Evolutionary conservation across 306 rosid species (phyloP).

Genomic region (Lathyrus oleraceus): DNA sequence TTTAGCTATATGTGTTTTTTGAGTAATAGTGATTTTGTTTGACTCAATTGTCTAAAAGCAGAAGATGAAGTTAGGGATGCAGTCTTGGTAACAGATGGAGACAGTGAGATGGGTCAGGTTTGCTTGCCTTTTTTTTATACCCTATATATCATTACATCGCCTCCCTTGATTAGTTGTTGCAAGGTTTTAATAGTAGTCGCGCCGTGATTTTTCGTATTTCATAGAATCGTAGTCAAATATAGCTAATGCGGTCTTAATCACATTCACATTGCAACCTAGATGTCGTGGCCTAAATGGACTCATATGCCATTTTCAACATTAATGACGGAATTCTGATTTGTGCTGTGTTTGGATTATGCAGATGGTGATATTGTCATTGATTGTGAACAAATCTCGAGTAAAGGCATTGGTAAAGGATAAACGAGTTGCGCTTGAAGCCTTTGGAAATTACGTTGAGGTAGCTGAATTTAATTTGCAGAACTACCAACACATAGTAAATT

Average conservation of each 20-base stretch:
- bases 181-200: not conserved
- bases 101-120: slow-evolving; percentile 95
- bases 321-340: slow-evolving; percentile 36
- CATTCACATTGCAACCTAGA: not conserved
- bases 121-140: slow-evolving; percentile 35
- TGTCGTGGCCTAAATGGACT: not conserved
- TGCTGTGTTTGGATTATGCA: slow-evolving; percentile 52
- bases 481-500: not conserved
- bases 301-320: not conserved
- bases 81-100: slow-evolving; percentile 84
- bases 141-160: not conserved
- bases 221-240: not conserved
- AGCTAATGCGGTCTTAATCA: not conserved
- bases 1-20: not conserved
- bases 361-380: slow-evolving; percentile 91
- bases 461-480: slow-evolving; percentile 36
- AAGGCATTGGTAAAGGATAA: slow-evolving; percentile 88
- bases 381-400: slow-evolving; percentile 73
- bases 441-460: slow-evolving; percentile 94
- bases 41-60: slow-evolving; percentile 41
- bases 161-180: not conserved
- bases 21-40: slow-evolving; percentile 16
- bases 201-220: not conserved
- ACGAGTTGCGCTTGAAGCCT: slow-evolving; percentile 86
- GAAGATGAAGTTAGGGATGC: slow-evolving; percentile 73